Base-by-base conservation (phyloP, 1,284 basidiomycete species). In the Tetrapyrgos nigripes region DNA sequence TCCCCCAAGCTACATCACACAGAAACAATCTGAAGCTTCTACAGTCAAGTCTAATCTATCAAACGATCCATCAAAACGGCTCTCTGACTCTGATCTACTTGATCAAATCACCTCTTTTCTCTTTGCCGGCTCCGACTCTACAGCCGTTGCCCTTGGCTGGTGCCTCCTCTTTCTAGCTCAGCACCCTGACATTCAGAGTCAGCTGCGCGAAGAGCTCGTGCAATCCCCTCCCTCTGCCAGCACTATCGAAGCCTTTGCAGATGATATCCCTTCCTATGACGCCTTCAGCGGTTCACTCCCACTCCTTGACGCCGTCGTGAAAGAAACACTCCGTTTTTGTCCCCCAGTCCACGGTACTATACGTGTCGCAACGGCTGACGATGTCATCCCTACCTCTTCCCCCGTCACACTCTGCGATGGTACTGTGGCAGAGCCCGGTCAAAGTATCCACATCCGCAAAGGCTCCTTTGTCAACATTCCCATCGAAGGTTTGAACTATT, bases 381-480 rank as follows among this genome's bases (percentile, higher is more conserved):
- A 84, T 59, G 60, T 76, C 23, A 83, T 87, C 27, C 84, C 83
- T 0, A 68, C 85, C 33, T 79, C 80, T 0, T 67, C 77, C 13
- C 80, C 84, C 4, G 70, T 87, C 27, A 68, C 70, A 9, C 71
- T 83, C 44, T 68, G 70, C n/a, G 78, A 82, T 57, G 82, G 83
- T 43, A 78, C 73, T 0, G 55, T 76, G 19, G 61, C 76, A 9
- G 62, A 66, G 24, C 68, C 70, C 24, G 68, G 66, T 23, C 72
- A 69, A 29, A 66, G 69, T 49, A 73, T 84, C 33, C 71, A 61
- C 33, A 80, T 84, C 55, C 74, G 77, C 50, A 83, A 83, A 62
- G 83, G 83, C 14, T 81, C 77, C 60, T 83, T 78, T 59, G 72
- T 85, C 9, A 83, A 86, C 62, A 79, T 86, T 49, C 83, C 84